These are phyloP conservation scores for Ramalina intermedia DNA, from an alignment of 495 filamentous ascomycete species.

Conservation along the genomic window DNA sequence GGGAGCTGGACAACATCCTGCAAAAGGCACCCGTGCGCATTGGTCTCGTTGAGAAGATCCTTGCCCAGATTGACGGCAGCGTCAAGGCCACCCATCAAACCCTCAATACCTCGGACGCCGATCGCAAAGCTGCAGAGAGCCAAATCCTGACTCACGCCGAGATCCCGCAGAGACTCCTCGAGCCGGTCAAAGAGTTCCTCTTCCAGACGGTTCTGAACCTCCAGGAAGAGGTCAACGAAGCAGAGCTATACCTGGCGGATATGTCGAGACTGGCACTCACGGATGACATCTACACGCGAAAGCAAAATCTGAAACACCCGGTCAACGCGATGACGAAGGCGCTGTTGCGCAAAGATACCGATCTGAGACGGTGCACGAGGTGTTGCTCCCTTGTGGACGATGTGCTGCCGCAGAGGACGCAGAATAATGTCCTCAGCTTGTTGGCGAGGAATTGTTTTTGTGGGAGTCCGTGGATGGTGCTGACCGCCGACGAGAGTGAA, in stretches of 20 bases:
- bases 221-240: slow-evolving; percentile 31
- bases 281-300: slow-evolving; percentile 24
- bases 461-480: slow-evolving; percentile 14
- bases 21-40: slow-evolving; percentile 29
- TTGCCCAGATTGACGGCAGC: slow-evolving; percentile 31
- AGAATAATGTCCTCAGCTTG: not conserved
- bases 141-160: slow-evolving; percentile 32
- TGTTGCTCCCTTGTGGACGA: slow-evolving; percentile 55
- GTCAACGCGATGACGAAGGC: slow-evolving; percentile 34
- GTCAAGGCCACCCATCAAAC: slow-evolving; percentile 33
- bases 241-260: slow-evolving; percentile 34
- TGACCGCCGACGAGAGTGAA: not conserved
- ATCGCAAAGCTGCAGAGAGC: slow-evolving; percentile 32
- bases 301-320: slow-evolving; percentile 23
- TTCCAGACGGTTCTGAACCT: slow-evolving; percentile 25
- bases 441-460: slow-evolving; percentile 13
- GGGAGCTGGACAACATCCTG: slow-evolving; percentile 16
- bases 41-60: slow-evolving; percentile 34
- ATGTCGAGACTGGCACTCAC: slow-evolving; percentile 37
- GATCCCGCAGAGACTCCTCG: slow-evolving; percentile 29
- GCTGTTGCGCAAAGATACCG: not conserved
- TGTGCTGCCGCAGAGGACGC: slow-evolving; percentile 14
- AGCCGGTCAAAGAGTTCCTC: slow-evolving; percentile 29
- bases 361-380: slow-evolving; percentile 39
- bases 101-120: slow-evolving; percentile 31